A percentile compares a stretch with the other conserved stretches of the same genome.
These are phyloP conservation scores for Ulmus americana DNA, from an alignment of 331 rosid genomes.

Conservation along the genomic window DNA sequence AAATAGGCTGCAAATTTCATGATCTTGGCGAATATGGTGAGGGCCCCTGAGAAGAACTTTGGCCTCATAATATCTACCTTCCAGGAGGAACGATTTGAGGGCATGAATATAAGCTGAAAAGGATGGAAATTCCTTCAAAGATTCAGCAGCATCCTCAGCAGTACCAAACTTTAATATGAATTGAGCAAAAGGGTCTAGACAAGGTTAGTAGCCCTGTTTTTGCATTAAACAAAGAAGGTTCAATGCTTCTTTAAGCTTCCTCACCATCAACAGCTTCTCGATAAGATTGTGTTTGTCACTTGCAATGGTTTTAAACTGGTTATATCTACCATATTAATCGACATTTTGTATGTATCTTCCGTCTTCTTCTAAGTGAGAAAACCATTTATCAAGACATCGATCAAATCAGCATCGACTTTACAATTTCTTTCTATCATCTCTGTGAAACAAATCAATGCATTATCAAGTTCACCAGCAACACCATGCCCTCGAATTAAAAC, in stretches of 20 bases:
- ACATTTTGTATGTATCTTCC: slow-evolving; percentile 52
- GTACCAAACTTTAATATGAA: slow-evolving; percentile 72
- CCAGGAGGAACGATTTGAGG: slow-evolving; percentile 52
- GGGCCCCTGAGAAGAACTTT: slow-evolving; percentile 67
- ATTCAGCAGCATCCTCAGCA: slow-evolving; percentile 62
- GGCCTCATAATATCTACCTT: slow-evolving; percentile 70
- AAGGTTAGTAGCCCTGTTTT: slow-evolving; percentile 53
- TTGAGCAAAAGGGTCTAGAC: slow-evolving; percentile 41
- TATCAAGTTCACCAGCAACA: slow-evolving; percentile 50
- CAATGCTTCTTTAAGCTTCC: slow-evolving; percentile 73
- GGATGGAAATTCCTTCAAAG: slow-evolving; percentile 55
- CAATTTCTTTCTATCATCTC: slow-evolving; percentile 20
- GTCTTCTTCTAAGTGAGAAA: slow-evolving; percentile 42
- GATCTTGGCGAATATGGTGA: slow-evolving; percentile 46
- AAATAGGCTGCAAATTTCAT: slow-evolving; percentile 48
- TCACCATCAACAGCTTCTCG: slow-evolving; percentile 41
- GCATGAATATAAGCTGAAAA: slow-evolving; percentile 48
- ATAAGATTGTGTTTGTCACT: slow-evolving; percentile 55
- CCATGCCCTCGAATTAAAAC: slow-evolving; percentile 82
- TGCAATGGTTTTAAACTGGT: slow-evolving; percentile 56
- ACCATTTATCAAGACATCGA: slow-evolving; percentile 57
- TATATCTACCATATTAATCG: slow-evolving; percentile 42
- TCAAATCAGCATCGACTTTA: slow-evolving; percentile 35
- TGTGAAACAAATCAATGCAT: slow-evolving; percentile 51
- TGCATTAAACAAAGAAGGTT: slow-evolving; percentile 57